Conservation (phyloP, 1,284 basidiomycete species). For the Apiotrichum sp. region DNA sequence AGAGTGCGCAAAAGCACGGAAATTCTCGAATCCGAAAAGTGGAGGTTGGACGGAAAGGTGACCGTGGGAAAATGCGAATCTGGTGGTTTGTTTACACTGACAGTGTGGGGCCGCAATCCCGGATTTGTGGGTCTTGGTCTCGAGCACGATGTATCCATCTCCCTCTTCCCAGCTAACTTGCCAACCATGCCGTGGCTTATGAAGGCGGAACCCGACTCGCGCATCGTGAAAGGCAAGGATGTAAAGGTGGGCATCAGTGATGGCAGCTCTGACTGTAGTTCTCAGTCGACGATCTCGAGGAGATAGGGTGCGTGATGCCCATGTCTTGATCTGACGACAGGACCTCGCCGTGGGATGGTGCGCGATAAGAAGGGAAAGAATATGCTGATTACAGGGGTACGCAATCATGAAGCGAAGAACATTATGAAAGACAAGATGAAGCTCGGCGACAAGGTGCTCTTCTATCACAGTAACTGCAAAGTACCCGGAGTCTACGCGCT, state of each 20-base stretch:
- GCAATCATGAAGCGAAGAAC: conserved; percentile 87
- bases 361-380: not conserved
- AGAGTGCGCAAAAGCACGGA: conserved; percentile 24
- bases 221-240: conserved; percentile 81
- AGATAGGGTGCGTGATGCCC: conserved; percentile 43
- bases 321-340: conserved; percentile 29
- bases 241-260: conserved; percentile 62
- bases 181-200: conserved; percentile 61
- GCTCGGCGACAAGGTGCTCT: conserved; percentile 60
- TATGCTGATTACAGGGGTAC: conserved; percentile 29
- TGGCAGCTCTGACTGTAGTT: conserved; percentile 70
- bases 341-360: conserved; percentile 83
- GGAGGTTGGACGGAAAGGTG: conserved; percentile 4
- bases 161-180: too few relatives aligned
- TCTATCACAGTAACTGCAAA: conserved; percentile 92
- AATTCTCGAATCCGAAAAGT: not conserved
- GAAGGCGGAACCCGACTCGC: conserved; percentile 85
- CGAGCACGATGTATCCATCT: too few relatives aligned
- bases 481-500: conserved; percentile 77
- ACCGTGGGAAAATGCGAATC: conserved; percentile 11
- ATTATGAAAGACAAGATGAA: conserved; percentile 83
- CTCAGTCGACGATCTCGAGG: conserved; percentile 81
- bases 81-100: not conserved
- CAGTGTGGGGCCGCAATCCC: too few relatives aligned
- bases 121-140: too few relatives aligned